Evolutionary conservation across 257 asterid genomes (phyloP), one percentile per base, ranked within the genome.

Genomic region (Lycium ferocissimum): DNA sequence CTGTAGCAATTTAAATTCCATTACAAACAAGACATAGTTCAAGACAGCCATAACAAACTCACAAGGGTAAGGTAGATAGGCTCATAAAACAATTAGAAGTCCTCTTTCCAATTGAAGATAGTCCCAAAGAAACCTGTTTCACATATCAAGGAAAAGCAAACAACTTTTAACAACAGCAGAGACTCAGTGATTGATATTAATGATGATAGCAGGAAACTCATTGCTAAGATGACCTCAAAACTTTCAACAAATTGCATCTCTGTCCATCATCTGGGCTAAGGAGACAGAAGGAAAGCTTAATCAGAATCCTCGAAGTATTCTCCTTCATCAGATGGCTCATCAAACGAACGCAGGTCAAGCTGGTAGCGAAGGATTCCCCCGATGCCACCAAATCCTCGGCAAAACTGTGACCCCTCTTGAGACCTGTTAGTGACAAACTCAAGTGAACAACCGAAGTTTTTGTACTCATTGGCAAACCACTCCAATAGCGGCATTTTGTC

Each of bases 321-420:
- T 17, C 85, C 92, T 71, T 89, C 90, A 69, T 90, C 92, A 73
- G 91, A 90, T 65, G 90, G 91, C 83, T 90, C 92, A 85, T 90
- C 92, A 73, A 89, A 90, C 11, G 88, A 62, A 18, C 91, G 90
- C 89, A 90, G 84, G 79, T 90, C 92, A 86, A 88, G 89, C 85
- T 90, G 92, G 89, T 90, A 88, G 13, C 92, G 89, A 83, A 90
- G 89, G 58, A 90, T 82, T 35, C 92, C 92, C 59, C 92, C 92
- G 85, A 90, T 90, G 71, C 92, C 92, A 65, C 92, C 92, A 86
- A 90, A 90, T 49, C 92, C 92, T 83, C 92, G 82, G 83, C 91
- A 90, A 43, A 90, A 90, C 80, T 90, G 92, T 56, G 92, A 88
- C 66, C 92, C 91, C 83, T 90, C 91, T 81, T 90, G 92, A 20